Percentiles rank a stretch among this genome's conserved stretches.
Conservation (phyloP, 2,329 filamentous ascomycete species). For the Triangularia verruculosa region DNA sequence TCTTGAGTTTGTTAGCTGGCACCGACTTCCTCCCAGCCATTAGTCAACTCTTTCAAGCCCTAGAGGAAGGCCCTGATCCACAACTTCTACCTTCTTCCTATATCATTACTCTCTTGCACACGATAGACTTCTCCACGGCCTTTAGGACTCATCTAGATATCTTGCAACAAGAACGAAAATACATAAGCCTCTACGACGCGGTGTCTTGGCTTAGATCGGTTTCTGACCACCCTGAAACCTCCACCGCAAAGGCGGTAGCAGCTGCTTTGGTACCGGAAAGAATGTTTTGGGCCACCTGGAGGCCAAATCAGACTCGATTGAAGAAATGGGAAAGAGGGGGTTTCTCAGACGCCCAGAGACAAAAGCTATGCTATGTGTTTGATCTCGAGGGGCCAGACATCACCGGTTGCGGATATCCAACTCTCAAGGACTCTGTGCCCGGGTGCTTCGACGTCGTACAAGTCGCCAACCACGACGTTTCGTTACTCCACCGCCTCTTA, state of each 20-base stretch:
- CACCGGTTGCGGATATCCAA: constrained; percentile 7
- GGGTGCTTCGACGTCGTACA: constrained; percentile 18
- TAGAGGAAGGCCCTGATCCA: constrained; percentile 7
- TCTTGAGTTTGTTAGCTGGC: constrained; percentile 12
- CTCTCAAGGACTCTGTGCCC: constrained; percentile 21
- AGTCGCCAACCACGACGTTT: constrained; percentile 11
- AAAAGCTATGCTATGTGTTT: constrained; percentile 20
- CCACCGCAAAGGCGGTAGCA: constrained; percentile 18
- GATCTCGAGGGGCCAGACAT: constrained; percentile 27
- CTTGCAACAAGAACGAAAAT: constrained; percentile 11
- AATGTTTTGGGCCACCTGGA: constrained; percentile 22
- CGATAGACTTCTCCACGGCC: constrained; percentile 2
- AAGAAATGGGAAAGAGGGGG: constrained; percentile 22
- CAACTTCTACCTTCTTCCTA: constrained; percentile 11
- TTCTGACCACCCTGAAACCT: background rate
- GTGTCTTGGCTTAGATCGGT: constrained; percentile 16
- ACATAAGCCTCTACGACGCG: constrained; percentile 18
- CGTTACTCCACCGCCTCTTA: constrained; percentile 16
- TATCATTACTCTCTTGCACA: constrained; percentile 7
- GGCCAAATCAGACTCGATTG: constrained; percentile 24
- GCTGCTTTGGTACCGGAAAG: constrained; percentile 18
- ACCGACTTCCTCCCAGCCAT: constrained; percentile 14
- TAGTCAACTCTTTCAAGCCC: constrained; percentile 9
- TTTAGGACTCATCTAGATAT: constrained; percentile 8
- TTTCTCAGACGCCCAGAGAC: constrained; percentile 19